Evolutionary conservation across 2,329 filamentous ascomycete genomes (phyloP).

Genomic region (Phyllosticta paracitricarpa): DNA sequence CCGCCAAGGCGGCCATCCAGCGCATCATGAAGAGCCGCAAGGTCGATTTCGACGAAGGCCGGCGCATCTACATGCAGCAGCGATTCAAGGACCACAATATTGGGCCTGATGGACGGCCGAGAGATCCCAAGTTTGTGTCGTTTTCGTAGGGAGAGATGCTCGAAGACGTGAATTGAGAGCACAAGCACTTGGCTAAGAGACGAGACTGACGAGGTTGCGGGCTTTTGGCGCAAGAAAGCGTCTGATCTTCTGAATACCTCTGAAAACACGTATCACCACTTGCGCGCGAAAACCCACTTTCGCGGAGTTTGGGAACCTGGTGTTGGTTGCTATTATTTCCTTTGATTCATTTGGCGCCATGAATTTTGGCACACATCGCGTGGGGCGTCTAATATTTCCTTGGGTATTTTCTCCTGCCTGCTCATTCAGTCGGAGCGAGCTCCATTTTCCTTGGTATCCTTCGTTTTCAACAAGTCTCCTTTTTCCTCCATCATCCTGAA

Average conservation of each 20-base stretch:
- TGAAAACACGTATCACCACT: neutral
- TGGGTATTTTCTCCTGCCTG: neutral
- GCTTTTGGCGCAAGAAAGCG: neutral
- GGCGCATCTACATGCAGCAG: constrained; percentile 75
- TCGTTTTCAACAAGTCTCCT: neutral
- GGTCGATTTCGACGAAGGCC: constrained; percentile 83
- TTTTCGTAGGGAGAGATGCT: constrained; percentile 50
- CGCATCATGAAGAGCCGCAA: constrained; percentile 81
- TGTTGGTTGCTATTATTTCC: neutral
- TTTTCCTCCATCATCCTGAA: neutral
- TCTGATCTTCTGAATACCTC: neutral
- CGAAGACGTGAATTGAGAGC: neutral
- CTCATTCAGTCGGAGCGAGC: neutral
- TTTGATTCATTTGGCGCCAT: neutral
- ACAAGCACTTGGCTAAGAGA: neutral
- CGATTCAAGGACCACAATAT: constrained; percentile 82
- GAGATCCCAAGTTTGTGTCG: constrained; percentile 91
- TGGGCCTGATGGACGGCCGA: constrained; percentile 73
- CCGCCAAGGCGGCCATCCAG: constrained; percentile 71
- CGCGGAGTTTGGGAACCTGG: neutral
- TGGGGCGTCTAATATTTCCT: neutral
- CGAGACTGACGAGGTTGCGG: neutral
- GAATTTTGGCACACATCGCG: neutral
- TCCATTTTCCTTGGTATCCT: neutral
- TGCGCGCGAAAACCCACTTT: neutral